phyloP scores from a whole-genome alignment of 1,284 basidiomycete species.

The Sporisorium sorghi region DNA sequence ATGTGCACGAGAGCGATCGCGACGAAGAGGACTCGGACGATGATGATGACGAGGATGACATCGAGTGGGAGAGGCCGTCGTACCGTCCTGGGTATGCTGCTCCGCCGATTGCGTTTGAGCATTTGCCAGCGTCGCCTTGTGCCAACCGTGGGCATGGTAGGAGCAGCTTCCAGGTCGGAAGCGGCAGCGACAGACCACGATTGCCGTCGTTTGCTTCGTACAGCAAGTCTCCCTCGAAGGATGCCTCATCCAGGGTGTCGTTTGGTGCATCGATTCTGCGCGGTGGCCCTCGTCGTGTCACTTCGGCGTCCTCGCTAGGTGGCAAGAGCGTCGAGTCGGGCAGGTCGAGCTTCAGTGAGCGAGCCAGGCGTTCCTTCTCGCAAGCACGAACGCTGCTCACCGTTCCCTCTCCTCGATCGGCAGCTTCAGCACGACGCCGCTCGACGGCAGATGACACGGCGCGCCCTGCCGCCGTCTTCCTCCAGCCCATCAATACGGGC shows the following conservation, averaged over 20 bases:
- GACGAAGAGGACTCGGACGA: conserved; percentile 2
- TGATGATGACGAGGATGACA: conserved; percentile 18
- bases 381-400: conserved; percentile 16
- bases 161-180: conserved; percentile 2
- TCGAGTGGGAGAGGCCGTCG: conserved; percentile 23
- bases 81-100: not conserved
- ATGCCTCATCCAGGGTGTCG: not conserved
- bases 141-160: not conserved
- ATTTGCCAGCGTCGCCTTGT: not conserved
- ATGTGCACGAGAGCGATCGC: not conserved
- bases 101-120: conserved; percentile 6
- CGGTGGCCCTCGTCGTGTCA: conserved; percentile 10
- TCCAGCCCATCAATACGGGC: conserved; percentile 19
- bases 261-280: conserved; percentile 8
- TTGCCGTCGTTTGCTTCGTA: conserved; percentile 4
- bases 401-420: not conserved
- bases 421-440: conserved; percentile 10
- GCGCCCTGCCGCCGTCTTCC: conserved; percentile 15
- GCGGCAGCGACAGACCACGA: not conserved
- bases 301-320: conserved; percentile 13
- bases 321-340: conserved; percentile 4
- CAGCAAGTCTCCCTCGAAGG: conserved; percentile 4
- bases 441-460: conserved; percentile 1
- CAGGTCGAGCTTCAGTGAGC: conserved; percentile 19
- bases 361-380: conserved; percentile 20